Conservation (phyloP, 2,329 filamentous ascomycete species). For the Phaeoacremonium minimum region DNA sequence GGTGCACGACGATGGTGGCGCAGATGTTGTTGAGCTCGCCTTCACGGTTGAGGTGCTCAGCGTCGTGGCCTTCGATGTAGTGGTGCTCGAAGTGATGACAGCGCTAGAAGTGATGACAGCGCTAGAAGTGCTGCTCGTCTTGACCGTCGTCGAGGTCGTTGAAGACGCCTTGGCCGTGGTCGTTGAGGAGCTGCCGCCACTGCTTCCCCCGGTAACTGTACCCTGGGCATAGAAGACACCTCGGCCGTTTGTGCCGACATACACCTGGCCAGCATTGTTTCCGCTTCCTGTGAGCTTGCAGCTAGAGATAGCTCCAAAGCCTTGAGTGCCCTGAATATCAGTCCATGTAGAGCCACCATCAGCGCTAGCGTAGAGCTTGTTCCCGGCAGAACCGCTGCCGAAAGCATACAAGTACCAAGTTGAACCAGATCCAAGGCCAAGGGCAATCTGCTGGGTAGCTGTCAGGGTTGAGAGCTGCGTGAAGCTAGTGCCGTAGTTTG, state of each 20-base stretch:
- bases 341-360: conserved; percentile 38
- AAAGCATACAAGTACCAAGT: conserved; percentile 44
- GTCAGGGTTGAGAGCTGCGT: conserved; percentile 30
- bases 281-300: conserved; percentile 37
- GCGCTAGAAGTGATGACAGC: conserved; percentile 3
- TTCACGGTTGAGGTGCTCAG: conserved; percentile 7
- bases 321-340: conserved; percentile 40
- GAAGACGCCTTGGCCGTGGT: conserved; percentile 3
- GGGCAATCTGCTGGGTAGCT: conserved; percentile 35
- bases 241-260: conserved; percentile 45
- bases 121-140: conserved; percentile 1
- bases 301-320: conserved; percentile 37
- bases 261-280: conserved; percentile 39
- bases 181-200: conserved; percentile 4
- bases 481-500: conserved; percentile 45
- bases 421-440: conserved; percentile 32
- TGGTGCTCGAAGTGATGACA: conserved; percentile 6
- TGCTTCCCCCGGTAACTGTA: conserved; percentile 10
- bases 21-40: conserved; percentile 9
- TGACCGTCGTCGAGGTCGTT: conserved; percentile 11
- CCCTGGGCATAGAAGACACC: conserved; percentile 35
- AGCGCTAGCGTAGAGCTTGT: conserved; percentile 38
- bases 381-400: conserved; percentile 34
- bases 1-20: conserved; percentile 9
- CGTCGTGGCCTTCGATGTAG: conserved; percentile 11